A percentile compares a stretch with the other conserved stretches of the same genome.
Conservation (phyloP, 108 stramenopile genomes). For the Parmales sp. region DNA sequence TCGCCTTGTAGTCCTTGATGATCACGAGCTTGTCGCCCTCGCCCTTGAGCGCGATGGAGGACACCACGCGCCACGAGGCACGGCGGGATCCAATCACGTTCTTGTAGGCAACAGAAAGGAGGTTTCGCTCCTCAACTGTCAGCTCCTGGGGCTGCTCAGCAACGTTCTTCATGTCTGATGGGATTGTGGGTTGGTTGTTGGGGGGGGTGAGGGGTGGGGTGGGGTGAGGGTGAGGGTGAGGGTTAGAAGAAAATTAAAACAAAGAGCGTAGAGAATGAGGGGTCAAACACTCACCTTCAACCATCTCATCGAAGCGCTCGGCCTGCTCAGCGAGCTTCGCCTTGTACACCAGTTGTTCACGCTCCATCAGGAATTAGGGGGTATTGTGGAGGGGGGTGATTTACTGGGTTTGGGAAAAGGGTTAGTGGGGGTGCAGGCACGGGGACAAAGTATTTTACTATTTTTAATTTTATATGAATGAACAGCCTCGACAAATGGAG, state of each 20-base stretch:
- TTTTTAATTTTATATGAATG: too few relatives aligned
- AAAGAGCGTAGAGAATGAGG: neutral
- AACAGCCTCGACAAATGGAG: too few relatives aligned
- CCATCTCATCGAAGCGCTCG: conserved; percentile 95
- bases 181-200: conserved; percentile 26
- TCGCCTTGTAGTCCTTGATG: conserved; percentile 95
- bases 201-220: neutral
- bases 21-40: conserved; percentile 83
- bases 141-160: conserved; percentile 94
- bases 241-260: neutral
- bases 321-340: conserved; percentile 99
- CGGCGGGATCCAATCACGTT: conserved; percentile 99
- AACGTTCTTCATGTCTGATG: conserved; percentile 92
- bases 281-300: conserved; percentile 12
- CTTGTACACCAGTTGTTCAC: conserved; percentile 87
- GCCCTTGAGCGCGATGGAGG: conserved; percentile 98
- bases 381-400: neutral
- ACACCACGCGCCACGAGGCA: conserved; percentile 98
- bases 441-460: too few relatives aligned
- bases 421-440: too few relatives aligned
- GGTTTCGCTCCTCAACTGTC: conserved; percentile 99
- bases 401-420: too few relatives aligned
- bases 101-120: conserved; percentile 93
- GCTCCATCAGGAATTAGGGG: conserved; percentile 62
- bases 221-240: neutral